Percentiles rank a stretch among this genome's conserved stretches.
phyloP scores from a whole-genome alignment of 331 rosid species.

The Phaseolus coccineus region DNA sequence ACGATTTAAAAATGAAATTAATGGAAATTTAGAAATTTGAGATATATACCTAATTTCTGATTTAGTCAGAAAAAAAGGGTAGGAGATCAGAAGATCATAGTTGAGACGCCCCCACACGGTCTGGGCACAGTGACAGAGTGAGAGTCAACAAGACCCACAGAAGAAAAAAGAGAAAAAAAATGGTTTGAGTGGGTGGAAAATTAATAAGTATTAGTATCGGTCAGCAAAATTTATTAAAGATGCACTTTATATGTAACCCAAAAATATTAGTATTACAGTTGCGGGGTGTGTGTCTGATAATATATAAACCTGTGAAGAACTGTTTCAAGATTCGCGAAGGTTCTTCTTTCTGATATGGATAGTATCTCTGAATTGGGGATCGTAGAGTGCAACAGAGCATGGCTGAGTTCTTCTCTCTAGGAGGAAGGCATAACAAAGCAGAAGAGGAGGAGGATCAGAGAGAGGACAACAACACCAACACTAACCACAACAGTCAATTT shows the following conservation, averaged over 20 bases:
- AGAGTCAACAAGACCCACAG: conserved; percentile 27
- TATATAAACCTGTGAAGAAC: conserved; percentile 16
- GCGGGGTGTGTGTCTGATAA: neutral
- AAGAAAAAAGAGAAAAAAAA: neutral
- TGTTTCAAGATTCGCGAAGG: conserved; percentile 50
- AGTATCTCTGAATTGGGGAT: conserved; percentile 60
- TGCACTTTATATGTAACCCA: conserved; percentile 1
- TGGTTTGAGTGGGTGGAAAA: conserved; percentile 37
- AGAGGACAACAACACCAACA: conserved; percentile 17
- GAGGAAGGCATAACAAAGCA: conserved; percentile 54
- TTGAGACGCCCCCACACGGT: conserved; percentile 45
- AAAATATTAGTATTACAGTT: conserved; percentile 38
- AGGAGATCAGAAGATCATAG: conserved; percentile 24
- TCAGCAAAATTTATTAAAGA: neutral
- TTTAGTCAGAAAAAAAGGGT: no score
- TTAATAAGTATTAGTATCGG: conserved; percentile 31
- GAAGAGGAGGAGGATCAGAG: conserved; percentile 37
- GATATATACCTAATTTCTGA: no score
- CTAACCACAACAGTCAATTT: conserved; percentile 41
- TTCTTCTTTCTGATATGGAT: conserved; percentile 70
- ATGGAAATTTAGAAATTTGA: no score
- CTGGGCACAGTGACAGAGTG: conserved; percentile 12
- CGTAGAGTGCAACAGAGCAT: conserved; percentile 62
- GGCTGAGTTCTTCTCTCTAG: conserved; percentile 94
- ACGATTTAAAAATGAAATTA: no score